phyloP scores from a whole-genome alignment of 768 basidiomycete species.

The Peribolospora kevripleyi region DNA sequence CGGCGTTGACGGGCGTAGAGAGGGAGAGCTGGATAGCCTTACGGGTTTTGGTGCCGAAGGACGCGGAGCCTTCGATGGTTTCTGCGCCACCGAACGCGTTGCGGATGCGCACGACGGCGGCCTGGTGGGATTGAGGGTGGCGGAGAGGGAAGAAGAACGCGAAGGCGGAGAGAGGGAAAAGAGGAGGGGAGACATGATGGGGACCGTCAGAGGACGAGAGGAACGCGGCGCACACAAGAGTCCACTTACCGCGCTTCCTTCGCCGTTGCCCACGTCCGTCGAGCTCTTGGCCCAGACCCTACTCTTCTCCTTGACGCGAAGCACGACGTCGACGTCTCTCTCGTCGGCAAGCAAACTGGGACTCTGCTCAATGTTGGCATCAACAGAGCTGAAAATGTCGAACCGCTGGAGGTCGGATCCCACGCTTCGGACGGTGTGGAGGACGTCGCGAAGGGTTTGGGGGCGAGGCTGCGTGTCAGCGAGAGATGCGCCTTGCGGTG shows the following conservation, averaged over 20 bases:
- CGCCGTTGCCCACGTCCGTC: conserved; percentile 79
- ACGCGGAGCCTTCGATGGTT: conserved; percentile 52
- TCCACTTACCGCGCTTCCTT: conserved; percentile 62
- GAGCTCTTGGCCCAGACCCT: conserved; percentile 53
- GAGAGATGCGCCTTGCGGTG: conserved; percentile 4
- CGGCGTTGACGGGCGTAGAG: conserved; percentile 20
- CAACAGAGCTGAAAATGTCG: conserved; percentile 48
- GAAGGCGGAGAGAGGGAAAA: neutral
- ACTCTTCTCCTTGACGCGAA: conserved; percentile 50
- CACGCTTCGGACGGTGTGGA: conserved; percentile 45
- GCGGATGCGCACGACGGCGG: conserved; percentile 50
- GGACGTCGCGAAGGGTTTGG: conserved; percentile 34
- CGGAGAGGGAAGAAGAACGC: neutral
- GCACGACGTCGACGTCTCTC: conserved; percentile 53
- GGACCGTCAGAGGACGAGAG: neutral
- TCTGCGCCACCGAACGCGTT: conserved; percentile 87
- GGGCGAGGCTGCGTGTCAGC: conserved; percentile 17
- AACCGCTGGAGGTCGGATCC: conserved; percentile 42
- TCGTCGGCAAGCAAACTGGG: conserved; percentile 29
- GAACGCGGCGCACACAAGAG: too few relatives aligned
- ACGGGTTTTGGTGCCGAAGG: conserved; percentile 67
- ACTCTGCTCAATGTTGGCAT: conserved; percentile 37
- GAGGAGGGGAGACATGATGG: neutral
- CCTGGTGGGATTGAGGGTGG: conserved; percentile 23
- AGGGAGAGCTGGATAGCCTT: conserved; percentile 39